These are phyloP conservation scores for Alternaria postmessia DNA, from an alignment of 2,329 filamentous ascomycete genomes.

Conservation along the genomic window DNA sequence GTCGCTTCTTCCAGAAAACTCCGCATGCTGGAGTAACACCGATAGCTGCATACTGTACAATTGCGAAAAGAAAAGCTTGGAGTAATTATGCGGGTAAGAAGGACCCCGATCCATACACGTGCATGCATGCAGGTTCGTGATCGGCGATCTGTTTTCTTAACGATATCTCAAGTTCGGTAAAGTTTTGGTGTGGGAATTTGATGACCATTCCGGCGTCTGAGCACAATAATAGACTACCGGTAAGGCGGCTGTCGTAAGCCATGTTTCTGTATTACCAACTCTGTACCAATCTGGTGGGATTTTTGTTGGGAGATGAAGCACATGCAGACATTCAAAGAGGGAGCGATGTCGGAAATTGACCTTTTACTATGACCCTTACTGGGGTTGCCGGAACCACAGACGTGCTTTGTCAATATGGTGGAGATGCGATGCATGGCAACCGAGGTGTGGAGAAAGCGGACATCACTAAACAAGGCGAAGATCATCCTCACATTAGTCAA, in stretches of 20 bases:
- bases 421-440: slow-evolving; percentile 4
- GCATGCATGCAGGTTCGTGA: slow-evolving; percentile 4
- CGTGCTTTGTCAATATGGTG: not conserved
- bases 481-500: not conserved
- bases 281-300: not conserved
- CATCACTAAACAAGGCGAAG: not conserved
- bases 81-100: not conserved
- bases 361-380: not conserved
- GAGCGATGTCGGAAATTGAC: slow-evolving; percentile 2
- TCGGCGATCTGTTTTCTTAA: not conserved
- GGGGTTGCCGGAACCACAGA: not conserved
- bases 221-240: not conserved
- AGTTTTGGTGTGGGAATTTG: not conserved
- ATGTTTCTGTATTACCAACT: not conserved
- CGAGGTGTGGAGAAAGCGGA: not conserved
- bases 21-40: not conserved
- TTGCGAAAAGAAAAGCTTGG: not conserved
- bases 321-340: not conserved
- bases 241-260: not conserved
- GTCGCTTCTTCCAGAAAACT: not conserved
- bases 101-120: not conserved
- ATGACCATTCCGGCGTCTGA: not conserved
- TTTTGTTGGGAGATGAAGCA: slow-evolving; percentile 1
- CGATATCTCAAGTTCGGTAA: not conserved
- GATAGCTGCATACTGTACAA: not conserved